Evolutionary conservation across 1,284 basidiomycete species (phyloP).

Genomic region (Ceratorhiza oryzae-sativae): DNA sequence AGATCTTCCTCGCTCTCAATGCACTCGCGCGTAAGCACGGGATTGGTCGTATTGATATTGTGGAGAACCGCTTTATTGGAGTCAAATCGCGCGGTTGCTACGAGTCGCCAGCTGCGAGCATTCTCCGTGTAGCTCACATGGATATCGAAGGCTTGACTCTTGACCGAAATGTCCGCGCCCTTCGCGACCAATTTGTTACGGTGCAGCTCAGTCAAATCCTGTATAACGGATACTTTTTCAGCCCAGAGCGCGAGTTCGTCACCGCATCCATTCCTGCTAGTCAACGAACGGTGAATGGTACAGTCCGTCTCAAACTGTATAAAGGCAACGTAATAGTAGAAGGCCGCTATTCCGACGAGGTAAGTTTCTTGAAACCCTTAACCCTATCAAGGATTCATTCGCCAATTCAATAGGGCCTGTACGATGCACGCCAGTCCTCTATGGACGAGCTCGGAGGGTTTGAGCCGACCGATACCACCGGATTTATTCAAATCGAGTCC

Average conservation of each 20-base stretch:
- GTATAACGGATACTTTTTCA: slow-evolving; percentile 98
- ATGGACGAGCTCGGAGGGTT: slow-evolving; percentile 99
- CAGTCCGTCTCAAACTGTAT: slow-evolving; percentile 90
- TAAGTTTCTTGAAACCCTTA: slow-evolving; percentile 47
- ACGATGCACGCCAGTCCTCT: slow-evolving; percentile 96
- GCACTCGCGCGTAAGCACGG: slow-evolving; percentile 93
- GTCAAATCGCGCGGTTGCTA: slow-evolving; percentile 99
- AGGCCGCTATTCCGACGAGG: slow-evolving; percentile 89
- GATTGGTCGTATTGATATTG: slow-evolving; percentile 96
- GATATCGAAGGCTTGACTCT: slow-evolving; percentile 97
- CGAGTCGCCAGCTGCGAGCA: slow-evolving; percentile 95
- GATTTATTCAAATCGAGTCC: slow-evolving; percentile 94
- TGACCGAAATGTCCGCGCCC: slow-evolving; percentile 94
- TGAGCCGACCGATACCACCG: slow-evolving; percentile 89
- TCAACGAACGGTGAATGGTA: slow-evolving; percentile 95
- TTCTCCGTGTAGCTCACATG: slow-evolving; percentile 93
- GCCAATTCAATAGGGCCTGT: slow-evolving; percentile 69
- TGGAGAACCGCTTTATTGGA: slow-evolving; percentile 99
- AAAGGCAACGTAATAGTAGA: slow-evolving; percentile 97
- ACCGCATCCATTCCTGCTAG: slow-evolving; percentile 88
- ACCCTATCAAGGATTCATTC: not conserved
- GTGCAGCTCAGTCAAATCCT: slow-evolving; percentile 89
- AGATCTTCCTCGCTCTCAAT: slow-evolving; percentile 94
- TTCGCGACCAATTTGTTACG: slow-evolving; percentile 95
- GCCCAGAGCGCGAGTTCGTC: slow-evolving; percentile 96